Evolutionary conservation across 495 filamentous ascomycete genomes (phyloP).

Genomic region (Glutinoglossum americanum): DNA sequence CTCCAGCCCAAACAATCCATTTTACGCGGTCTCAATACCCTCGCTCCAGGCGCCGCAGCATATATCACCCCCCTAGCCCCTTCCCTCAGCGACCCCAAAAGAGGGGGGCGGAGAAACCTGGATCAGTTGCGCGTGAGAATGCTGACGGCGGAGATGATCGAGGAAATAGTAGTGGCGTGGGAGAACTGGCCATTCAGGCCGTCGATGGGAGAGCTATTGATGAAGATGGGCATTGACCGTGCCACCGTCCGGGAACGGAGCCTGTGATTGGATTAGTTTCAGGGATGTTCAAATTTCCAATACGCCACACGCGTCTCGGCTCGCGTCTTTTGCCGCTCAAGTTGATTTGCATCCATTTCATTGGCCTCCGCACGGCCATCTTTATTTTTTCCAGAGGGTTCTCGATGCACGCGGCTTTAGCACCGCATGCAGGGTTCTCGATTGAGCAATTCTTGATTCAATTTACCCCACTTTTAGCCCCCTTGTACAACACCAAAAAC

Average conservation of each 20-base stretch:
- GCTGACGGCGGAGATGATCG: constrained; percentile 16
- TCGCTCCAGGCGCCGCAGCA: constrained; percentile 16
- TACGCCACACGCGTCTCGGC: not conserved
- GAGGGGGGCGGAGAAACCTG: constrained; percentile 16
- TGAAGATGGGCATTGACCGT: not conserved
- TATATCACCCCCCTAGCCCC: constrained; percentile 13
- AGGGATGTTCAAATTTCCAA: not conserved
- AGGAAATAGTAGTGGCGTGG: constrained; percentile 15
- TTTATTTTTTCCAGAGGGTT: not conserved
- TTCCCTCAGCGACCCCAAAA: constrained; percentile 13
- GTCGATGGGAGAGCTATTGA: constrained; percentile 4
- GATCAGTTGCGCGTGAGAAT: constrained; percentile 11
- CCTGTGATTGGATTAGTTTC: not conserved
- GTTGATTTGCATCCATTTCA: no score
- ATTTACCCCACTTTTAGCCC: no score
- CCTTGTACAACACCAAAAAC: no score
- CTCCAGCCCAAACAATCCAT: not conserved
- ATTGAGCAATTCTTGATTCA: no score
- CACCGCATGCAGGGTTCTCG: no score
- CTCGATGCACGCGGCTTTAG: no score
- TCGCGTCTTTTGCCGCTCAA: not conserved
- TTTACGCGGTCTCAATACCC: constrained; percentile 9
- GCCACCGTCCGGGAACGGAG: not conserved
- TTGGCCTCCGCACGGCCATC: not conserved
- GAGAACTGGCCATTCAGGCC: constrained; percentile 19